Conservation (phyloP, 176 grass and related monocot species). For the Poa pratensis region DNA sequence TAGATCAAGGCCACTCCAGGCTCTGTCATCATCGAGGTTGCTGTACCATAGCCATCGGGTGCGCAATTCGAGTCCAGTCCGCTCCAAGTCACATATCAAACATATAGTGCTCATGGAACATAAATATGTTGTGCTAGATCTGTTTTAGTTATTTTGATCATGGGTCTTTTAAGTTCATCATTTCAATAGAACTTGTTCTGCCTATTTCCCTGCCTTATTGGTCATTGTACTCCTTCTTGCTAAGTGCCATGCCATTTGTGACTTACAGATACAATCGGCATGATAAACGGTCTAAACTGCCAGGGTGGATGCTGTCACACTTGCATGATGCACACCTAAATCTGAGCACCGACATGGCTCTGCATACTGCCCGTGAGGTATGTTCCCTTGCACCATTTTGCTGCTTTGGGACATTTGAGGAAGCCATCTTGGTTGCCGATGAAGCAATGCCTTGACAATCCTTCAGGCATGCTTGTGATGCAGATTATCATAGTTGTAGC, state of each 20-base stretch:
- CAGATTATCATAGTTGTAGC: not conserved
- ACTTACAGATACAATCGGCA: slow-evolving; percentile 76
- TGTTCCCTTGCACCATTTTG: slow-evolving; percentile 18
- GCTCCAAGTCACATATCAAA: not conserved
- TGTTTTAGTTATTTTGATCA: not conserved
- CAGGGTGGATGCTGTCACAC: slow-evolving; percentile 93
- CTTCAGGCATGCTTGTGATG: too few species aligned
- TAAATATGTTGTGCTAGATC: not conserved
- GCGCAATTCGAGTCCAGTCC: too few species aligned
- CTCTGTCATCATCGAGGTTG: too few species aligned
- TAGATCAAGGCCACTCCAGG: too few species aligned
- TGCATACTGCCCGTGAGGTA: slow-evolving; percentile 79
- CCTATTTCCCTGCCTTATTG: slow-evolving; percentile 2
- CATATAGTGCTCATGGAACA: not conserved
- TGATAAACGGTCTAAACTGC: slow-evolving; percentile 93
- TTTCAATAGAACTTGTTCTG: not conserved
- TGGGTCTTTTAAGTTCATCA: not conserved
- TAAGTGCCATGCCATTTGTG: slow-evolving; percentile 26
- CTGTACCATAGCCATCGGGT: too few species aligned
- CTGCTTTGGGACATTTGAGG: not conserved
- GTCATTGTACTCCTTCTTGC: not conserved
- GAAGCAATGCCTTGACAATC: too few species aligned
- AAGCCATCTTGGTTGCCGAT: too few species aligned
- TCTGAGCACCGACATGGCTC: slow-evolving; percentile 94
- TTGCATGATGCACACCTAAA: slow-evolving; percentile 87